Evolutionary conservation across 129 eudicot genomes (phyloP).

Genomic region (Saussurea involucrata): DNA sequence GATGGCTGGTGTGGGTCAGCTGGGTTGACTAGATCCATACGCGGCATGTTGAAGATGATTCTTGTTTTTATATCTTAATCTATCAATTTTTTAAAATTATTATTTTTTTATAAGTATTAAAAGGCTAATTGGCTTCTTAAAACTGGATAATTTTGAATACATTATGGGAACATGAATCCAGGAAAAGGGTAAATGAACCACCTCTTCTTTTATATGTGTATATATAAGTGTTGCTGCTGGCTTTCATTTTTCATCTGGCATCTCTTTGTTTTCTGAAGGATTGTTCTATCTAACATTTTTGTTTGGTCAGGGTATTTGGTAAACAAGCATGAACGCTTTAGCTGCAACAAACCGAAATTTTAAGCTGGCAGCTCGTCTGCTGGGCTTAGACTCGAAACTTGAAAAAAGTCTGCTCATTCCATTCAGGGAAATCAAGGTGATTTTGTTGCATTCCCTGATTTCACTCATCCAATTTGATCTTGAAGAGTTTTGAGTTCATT

Average conservation of each 20-base stretch:
- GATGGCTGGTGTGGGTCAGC: background rate
- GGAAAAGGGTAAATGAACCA: background rate
- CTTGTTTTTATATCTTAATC: constrained; percentile 1
- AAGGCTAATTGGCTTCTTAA: background rate
- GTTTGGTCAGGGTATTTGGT: constrained; percentile 10
- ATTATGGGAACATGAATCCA: background rate
- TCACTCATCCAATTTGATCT: background rate
- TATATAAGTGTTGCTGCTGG: constrained; percentile 4
- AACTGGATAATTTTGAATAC: background rate
- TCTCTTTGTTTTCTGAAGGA: constrained; percentile 4
- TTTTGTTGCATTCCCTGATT: background rate
- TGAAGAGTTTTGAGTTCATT: background rate
- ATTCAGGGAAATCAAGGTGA: constrained; percentile 97
- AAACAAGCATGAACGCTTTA: constrained; percentile 77
- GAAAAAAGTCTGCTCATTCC: constrained; percentile 95
- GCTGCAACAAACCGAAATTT: constrained; percentile 97
- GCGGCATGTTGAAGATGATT: constrained; percentile 34
- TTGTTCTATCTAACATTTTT: constrained; percentile 7
- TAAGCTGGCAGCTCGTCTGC: constrained; percentile 76
- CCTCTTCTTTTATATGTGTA: background rate
- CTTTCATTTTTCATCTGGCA: constrained; percentile 12
- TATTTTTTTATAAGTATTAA: background rate
- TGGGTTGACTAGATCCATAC: constrained; percentile 35
- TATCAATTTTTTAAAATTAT: background rate
- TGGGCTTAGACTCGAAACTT: constrained; percentile 94